phyloP scores from a whole-genome alignment of 441 rosid species.

The Croton setiger region DNA sequence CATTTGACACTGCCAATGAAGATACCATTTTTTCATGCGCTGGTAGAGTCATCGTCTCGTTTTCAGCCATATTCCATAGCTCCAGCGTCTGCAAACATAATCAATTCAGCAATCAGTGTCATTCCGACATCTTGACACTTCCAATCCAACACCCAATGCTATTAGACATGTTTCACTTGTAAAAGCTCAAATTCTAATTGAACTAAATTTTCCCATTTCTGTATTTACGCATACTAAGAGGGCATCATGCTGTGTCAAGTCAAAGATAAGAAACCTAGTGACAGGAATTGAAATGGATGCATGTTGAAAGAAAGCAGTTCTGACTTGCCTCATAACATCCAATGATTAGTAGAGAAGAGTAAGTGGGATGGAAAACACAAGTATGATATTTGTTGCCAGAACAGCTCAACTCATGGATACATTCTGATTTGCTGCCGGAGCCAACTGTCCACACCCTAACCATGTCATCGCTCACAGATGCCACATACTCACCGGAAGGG shows the following conservation, averaged over 20 bases:
- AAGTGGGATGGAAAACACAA: slow-evolving; percentile 57
- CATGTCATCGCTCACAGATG: slow-evolving; percentile 62
- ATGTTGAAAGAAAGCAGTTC: background rate
- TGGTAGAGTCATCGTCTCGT: slow-evolving; percentile 40
- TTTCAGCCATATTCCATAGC: slow-evolving; percentile 59
- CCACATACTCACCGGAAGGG: slow-evolving; percentile 52
- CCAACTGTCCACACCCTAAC: slow-evolving; percentile 61
- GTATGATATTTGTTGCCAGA: slow-evolving; percentile 45
- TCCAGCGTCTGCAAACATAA: slow-evolving; percentile 41
- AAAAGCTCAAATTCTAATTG: no score
- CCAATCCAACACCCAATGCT: no score
- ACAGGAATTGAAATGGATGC: background rate
- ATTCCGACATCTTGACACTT: no score
- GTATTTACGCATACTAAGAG: no score
- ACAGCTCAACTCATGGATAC: slow-evolving; percentile 45
- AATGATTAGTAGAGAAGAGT: slow-evolving; percentile 41
- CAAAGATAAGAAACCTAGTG: background rate
- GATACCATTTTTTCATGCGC: slow-evolving; percentile 52
- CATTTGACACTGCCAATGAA: slow-evolving; percentile 48
- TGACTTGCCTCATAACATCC: slow-evolving; percentile 61
- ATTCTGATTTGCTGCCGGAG: slow-evolving; percentile 46
- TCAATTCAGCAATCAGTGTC: background rate
- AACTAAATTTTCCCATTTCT: no score
- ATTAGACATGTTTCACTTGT: no score
- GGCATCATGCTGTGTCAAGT: background rate